Evolutionary conservation across 371 early-diverging fungal genomes (phyloP), one percentile per base, ranked within the genome.

Genomic region (Apophysomyces sp.): DNA sequence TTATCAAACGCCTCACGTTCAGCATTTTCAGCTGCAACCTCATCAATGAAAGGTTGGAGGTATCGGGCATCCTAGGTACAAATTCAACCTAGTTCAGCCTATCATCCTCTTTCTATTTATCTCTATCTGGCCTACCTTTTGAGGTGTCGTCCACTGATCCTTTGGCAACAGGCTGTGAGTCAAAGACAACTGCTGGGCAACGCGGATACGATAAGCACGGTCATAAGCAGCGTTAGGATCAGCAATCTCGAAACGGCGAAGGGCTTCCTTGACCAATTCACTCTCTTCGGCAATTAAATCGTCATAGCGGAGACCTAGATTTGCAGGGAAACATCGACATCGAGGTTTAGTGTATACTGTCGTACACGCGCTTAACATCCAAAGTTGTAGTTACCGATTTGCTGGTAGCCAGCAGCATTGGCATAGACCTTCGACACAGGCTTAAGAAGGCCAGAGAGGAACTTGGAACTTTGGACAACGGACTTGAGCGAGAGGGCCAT

Each of bases 271-370:
- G 44, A 93, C 90, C 37, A 93, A 71, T 21, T 86, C 87, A 55
- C 81, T 88, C 74, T 98, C 97, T 60, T 95, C 95, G 52, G 87
- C 84, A 76, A 96, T 77, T 61, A 97, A 74, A 75, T 98, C 98
- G 82, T 98, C 98, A 69, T 90, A 93, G 49, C 87, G 82, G 56
- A 97, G 84, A 69, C 98, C 98, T 93, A 62, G 21, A 3, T 56
- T 36, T 51, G 16, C 18, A 32, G 27, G 31, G 34, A n/a, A 13
- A 30, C 16, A 40, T 30, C 18, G 12, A 9, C 49, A 51, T 34
- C 34, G 24, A 16, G 11, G 9, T 36, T 31, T 15, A 31, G 12
- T 2, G 15, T 11, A 31, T 18, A 11, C 29, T 12, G 51, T 70
- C 70, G 34, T 29, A 32, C 66, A 90, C 88, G 28, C 84, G 85